Base-by-base conservation (phyloP, 2,329 filamentous ascomycete genomes). In the Penicillium capsulatum region DNA sequence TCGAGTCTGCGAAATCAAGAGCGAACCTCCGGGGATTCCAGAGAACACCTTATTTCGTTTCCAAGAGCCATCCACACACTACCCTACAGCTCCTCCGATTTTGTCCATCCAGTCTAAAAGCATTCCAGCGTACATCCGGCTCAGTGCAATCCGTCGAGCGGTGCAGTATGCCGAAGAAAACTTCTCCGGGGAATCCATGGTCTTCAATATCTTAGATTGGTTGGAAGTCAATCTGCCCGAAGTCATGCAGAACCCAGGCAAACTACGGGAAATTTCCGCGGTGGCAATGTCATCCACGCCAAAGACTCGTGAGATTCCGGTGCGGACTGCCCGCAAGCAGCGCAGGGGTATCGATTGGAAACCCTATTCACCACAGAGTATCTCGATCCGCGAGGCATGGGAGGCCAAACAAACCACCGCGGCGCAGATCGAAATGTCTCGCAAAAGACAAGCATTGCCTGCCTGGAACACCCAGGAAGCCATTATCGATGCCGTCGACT, bases 131-230 rank as follows among this genome's bases (percentile, higher is more conserved):
- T 95, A 98, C 57, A 94, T 97, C 58, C 86, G 91, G 45, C 73
- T 98, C 8, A 95, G 89, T 57, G 82, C 95, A 26, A 79, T 92
- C 54, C 83, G 86, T 53, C 82, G 85, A 63, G 81, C 83, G 2
- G 70, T 96, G 4, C 72, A 77, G 3, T 81, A 91, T 58, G 81
- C 89, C 2, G 71, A 79, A 34, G 75, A 81, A 34, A 80, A 81
- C 17, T 74, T 94, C 19, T 68, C 83, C 10, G 91, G 88, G 16
- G 88, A 94, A 58, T 86, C 88, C 27, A 95, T 94, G 84, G 78
- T 96, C 9, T 97, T 90, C 65, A 86, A 86, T 50, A 75, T 94
- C 9, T 77, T 91, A 36, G 90, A 95, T 65, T 97, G 91, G 90
- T 69, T 97, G 3, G 90, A 97, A 60, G 80, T 85, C 48, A 83